These are phyloP conservation scores for Sicyos edulis DNA, from an alignment of 306 rosid species.

Conservation along the genomic window DNA sequence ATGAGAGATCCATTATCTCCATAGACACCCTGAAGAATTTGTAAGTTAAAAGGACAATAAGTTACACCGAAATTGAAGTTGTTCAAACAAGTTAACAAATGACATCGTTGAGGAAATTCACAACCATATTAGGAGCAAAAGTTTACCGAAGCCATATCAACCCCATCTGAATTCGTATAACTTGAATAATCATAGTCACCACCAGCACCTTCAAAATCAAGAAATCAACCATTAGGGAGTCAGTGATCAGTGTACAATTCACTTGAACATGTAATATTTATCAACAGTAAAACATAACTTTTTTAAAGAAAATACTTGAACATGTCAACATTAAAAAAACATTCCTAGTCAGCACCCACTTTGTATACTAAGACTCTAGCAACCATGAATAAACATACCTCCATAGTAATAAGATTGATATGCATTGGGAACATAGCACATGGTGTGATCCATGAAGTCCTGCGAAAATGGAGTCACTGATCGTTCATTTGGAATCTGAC, in stretches of 20 bases:
- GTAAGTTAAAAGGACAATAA: too few species aligned
- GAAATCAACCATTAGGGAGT: too few species aligned
- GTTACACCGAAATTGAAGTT: too few species aligned
- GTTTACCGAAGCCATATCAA: conserved; percentile 67
- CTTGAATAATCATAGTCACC: conserved; percentile 66
- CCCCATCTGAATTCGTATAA: conserved; percentile 69
- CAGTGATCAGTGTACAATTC: conserved; percentile 26
- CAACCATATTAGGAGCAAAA: neutral
- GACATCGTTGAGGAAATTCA: too few species aligned
- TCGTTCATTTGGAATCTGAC: conserved; percentile 74
- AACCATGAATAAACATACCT: conserved; percentile 34
- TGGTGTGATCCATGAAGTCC: conserved; percentile 60
- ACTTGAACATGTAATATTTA: too few species aligned
- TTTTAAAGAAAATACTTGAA: too few species aligned
- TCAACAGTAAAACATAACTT: too few species aligned
- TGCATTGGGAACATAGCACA: conserved; percentile 69
- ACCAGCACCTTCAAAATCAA: too few species aligned
- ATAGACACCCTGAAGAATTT: conserved; percentile 57
- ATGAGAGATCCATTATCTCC: conserved; percentile 85
- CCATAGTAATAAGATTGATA: conserved; percentile 73
- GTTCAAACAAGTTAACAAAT: too few species aligned
- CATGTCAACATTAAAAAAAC: conserved; percentile 59
- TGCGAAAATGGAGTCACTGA: conserved; percentile 64
- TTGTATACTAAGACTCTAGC: conserved; percentile 46
- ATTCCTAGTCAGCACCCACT: conserved; percentile 63